Evolutionary conservation across 371 early-diverging fungal species (phyloP).

Genomic region (Mucor velutinosus): DNA sequence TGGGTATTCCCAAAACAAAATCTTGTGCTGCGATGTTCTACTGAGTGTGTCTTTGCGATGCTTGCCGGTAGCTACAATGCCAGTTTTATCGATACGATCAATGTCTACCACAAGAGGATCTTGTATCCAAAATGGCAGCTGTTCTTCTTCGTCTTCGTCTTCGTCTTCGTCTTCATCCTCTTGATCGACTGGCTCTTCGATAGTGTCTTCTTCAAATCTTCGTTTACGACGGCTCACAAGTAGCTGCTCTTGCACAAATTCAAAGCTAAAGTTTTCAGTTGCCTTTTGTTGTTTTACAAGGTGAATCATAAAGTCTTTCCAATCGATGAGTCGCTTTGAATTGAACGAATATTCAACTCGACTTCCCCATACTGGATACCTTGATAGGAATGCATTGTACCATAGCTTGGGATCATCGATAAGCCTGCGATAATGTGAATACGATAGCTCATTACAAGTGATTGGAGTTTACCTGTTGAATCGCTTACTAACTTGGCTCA

Average conservation of each 20-base stretch:
- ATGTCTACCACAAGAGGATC: slow-evolving; percentile 40
- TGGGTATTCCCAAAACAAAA: slow-evolving; percentile 40
- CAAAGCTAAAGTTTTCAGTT: slow-evolving; percentile 20
- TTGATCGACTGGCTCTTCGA: not conserved
- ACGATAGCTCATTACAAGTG: not conserved
- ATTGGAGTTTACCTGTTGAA: slow-evolving; percentile 1
- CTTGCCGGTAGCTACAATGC: slow-evolving; percentile 36
- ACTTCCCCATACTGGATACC: slow-evolving; percentile 27
- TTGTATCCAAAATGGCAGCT: slow-evolving; percentile 31
- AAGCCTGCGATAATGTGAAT: slow-evolving; percentile 10
- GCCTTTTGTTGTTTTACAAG: slow-evolving; percentile 24
- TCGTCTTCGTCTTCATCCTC: not conserved
- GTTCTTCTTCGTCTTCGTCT: not conserved
- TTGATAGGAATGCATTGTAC: slow-evolving; percentile 23
- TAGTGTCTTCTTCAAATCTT: not conserved
- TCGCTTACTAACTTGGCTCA: slow-evolving; percentile 2
- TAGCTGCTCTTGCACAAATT: slow-evolving; percentile 25
- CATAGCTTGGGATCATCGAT: slow-evolving; percentile 28
- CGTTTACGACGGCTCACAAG: not conserved
- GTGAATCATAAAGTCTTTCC: slow-evolving; percentile 35
- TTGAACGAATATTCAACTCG: slow-evolving; percentile 18
- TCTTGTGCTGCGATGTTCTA: slow-evolving; percentile 30
- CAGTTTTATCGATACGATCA: slow-evolving; percentile 26
- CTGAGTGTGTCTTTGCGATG: slow-evolving; percentile 16
- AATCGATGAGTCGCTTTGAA: slow-evolving; percentile 17